phyloP scores from a whole-genome alignment of 23 red algal species.

The Agarophyton chilense region DNA sequence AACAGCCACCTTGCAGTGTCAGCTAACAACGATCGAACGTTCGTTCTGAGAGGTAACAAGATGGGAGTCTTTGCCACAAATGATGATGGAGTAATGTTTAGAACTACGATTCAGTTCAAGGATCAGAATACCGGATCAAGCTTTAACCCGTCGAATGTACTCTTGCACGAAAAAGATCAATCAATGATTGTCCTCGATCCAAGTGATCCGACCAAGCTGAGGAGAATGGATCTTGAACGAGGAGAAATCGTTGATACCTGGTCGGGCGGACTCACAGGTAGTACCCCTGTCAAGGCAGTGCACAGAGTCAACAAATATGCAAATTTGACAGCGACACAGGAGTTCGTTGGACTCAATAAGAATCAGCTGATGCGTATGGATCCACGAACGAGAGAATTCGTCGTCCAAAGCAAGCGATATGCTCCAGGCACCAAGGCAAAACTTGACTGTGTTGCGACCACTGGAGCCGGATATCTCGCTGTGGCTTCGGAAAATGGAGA shows the following conservation, averaged over 20 bases:
- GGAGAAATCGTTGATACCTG: constrained; percentile 81
- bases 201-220: constrained; percentile 41
- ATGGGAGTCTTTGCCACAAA: constrained; percentile 78
- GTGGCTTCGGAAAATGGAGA: constrained; percentile 80
- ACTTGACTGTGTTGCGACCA: constrained; percentile 71
- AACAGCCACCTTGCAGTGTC: constrained; percentile 74
- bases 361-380: constrained; percentile 78
- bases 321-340: constrained; percentile 52
- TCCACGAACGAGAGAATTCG: constrained; percentile 69
- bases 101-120: constrained; percentile 61
- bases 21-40: constrained; percentile 70
- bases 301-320: constrained; percentile 70
- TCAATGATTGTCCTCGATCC: constrained; percentile 77
- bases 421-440: constrained; percentile 60
- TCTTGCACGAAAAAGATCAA: constrained; percentile 73
- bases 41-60: constrained; percentile 78
- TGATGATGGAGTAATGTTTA: constrained; percentile 54
- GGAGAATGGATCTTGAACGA: constrained; percentile 86
- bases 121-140: constrained; percentile 17
- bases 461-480: constrained; percentile 70
- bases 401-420: constrained; percentile 86
- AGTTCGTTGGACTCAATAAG: constrained; percentile 87
- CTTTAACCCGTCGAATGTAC: constrained; percentile 69
- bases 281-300: constrained; percentile 43
- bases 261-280: constrained; percentile 34